Conservation (phyloP, 768 basidiomycete species). For the Suillus lakei region DNA sequence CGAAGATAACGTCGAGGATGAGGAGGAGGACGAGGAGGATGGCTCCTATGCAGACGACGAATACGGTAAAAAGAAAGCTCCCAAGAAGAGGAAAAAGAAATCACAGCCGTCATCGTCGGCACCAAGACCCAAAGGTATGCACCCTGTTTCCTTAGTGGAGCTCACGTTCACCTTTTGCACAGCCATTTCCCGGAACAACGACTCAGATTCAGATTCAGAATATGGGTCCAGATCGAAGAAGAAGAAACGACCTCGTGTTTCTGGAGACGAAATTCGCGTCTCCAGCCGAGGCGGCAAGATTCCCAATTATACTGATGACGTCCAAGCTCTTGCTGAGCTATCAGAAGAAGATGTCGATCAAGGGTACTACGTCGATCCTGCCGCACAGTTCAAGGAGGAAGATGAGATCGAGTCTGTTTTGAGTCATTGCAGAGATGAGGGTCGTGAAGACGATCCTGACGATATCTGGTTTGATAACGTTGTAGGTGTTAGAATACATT, state of each 20-base stretch:
- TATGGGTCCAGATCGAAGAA: conserved; percentile 87
- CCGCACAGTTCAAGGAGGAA: conserved; percentile 58
- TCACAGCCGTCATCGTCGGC: conserved; percentile 43
- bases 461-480: conserved; percentile 90
- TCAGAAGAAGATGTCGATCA: conserved; percentile 61
- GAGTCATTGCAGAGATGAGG: conserved; percentile 85
- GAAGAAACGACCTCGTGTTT: conserved; percentile 67
- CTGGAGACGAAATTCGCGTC: conserved; percentile 76
- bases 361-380: conserved; percentile 60
- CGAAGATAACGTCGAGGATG: conserved; percentile 50
- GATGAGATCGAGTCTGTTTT: conserved; percentile 95
- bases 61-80: conserved; percentile 70
- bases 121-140: conserved; percentile 62
- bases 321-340: conserved; percentile 77
- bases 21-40: conserved; percentile 67
- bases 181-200: conserved; percentile 8
- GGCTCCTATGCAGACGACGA: conserved; percentile 81
- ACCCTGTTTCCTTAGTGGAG: conserved; percentile 13
- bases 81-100: conserved; percentile 70
- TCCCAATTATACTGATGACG: conserved; percentile 81
- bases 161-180: not conserved
- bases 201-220: conserved; percentile 84
- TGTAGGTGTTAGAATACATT: conserved; percentile 46
- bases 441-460: conserved; percentile 71
- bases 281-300: conserved; percentile 76